Percentiles rank a stretch among this genome's conserved stretches.
These are phyloP conservation scores for Ceratocystis alfenasii DNA, from an alignment of 2,329 filamentous ascomycete species.

Conservation along the genomic window DNA sequence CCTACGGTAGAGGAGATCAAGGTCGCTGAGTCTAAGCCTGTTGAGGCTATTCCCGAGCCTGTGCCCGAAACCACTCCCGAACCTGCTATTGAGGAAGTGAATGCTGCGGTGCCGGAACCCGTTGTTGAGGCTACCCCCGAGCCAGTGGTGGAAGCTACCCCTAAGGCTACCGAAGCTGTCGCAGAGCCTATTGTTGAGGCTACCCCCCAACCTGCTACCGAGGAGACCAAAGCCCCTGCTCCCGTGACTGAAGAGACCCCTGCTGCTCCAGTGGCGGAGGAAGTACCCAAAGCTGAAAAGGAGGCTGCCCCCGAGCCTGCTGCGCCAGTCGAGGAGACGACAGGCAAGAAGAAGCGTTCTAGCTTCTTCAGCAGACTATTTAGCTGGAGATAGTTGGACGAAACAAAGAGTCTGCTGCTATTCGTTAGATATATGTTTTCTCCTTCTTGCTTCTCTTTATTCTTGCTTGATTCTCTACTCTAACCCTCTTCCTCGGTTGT, in stretches of 20 bases:
- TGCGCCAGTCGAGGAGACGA: background rate
- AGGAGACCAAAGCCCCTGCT: slow-evolving; percentile 23
- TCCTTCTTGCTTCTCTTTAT: background rate
- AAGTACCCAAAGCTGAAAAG: slow-evolving; percentile 15
- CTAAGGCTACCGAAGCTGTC: background rate
- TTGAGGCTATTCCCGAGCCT: slow-evolving; percentile 19
- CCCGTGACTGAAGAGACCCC: slow-evolving; percentile 34
- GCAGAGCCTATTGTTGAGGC: slow-evolving; percentile 21
- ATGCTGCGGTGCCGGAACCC: slow-evolving; percentile 22
- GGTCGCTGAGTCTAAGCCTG: slow-evolving; percentile 23
- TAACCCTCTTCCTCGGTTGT: slow-evolving; percentile 12
- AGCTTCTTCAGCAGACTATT: slow-evolving; percentile 21
- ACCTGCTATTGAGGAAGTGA: slow-evolving; percentile 16
- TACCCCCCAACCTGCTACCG: slow-evolving; percentile 15
- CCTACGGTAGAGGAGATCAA: slow-evolving; percentile 21
- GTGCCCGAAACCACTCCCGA: slow-evolving; percentile 22
- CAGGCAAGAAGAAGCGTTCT: slow-evolving; percentile 18
- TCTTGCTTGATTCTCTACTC: slow-evolving; percentile 5
- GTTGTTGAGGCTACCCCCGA: slow-evolving; percentile 22
- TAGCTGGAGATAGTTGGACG: slow-evolving; percentile 18
- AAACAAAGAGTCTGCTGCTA: background rate
- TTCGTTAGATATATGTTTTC: slow-evolving; percentile 10
- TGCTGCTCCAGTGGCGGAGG: slow-evolving; percentile 8
- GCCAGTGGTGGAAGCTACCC: slow-evolving; percentile 22
- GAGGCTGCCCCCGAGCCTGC: background rate